Base-by-base conservation (phyloP, 192 early-diverging fungal species). In the Coemansia sp. region DNA sequence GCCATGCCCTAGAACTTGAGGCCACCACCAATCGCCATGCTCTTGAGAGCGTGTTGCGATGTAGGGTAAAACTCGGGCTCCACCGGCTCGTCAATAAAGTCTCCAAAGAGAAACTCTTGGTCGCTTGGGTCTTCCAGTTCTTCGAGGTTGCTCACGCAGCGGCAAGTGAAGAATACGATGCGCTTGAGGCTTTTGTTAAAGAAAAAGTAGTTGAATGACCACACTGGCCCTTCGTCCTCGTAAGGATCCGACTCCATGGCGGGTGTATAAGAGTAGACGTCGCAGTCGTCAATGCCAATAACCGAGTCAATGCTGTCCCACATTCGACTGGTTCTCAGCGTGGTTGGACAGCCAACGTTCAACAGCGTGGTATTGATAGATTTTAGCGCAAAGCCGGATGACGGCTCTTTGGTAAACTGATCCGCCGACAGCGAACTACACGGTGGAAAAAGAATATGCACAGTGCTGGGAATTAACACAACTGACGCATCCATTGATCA, bases 171-270 rank as follows among this genome's bases (percentile, higher is more conserved):
- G 72, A 95, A 98, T 13, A 99, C 86, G 40, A 99, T 92, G 51
- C 95, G 85, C 76, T 95, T 97, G 71, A 95, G 75, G 68, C 90
- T 90, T 63, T 89, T 88, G 78, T 99, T 98, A 67, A 92, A 92
- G 84, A 99, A 98, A 72, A 99, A 98, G 87, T 95, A 95, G 87
- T 99, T 95, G 78, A 97, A 93, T 34, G 93, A 93, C 95, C 94
- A 93, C 87, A 95, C 83, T 21, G 88, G 91, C 16, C 90, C 92
- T 62, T 98, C 94, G 59, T 97, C 96, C 51, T 85, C 87, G 79
- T 95, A 95, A 9, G 95, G 97, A 77, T 99, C 94, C 44, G 87
- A 85, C 36, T 95, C 95, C 11, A 81, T 88, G 45, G 93, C 90
- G 14, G 97, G 95, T 53, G 87, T 89, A 79, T 94, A 99, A 36